Percentiles rank a stretch among this genome's conserved stretches.
phyloP scores from a whole-genome alignment of 495 filamentous ascomycete genomes.

The Rhizodiscina lignyota region DNA sequence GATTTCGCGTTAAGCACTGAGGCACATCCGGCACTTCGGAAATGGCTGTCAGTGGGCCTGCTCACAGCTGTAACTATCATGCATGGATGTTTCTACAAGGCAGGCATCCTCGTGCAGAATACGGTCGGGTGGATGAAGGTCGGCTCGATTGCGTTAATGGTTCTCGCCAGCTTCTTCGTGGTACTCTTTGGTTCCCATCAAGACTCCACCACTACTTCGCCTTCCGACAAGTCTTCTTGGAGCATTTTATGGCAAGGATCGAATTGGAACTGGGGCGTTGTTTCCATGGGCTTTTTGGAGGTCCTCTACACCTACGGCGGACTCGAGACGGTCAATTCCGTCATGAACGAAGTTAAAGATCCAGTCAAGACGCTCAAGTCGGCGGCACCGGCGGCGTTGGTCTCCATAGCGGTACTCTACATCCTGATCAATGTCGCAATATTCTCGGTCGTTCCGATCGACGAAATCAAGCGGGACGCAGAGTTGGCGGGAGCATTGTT shows the following conservation, averaged over 20 bases:
- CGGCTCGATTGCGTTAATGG: conserved; percentile 20
- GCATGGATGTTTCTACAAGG: conserved; percentile 13
- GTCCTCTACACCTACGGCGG: conserved; percentile 58
- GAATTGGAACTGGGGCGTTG: conserved; percentile 34
- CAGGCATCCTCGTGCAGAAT: conserved; percentile 15
- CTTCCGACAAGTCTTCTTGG: not conserved
- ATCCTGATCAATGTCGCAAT: conserved; percentile 45
- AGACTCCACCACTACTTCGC: no score
- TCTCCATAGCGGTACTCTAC: conserved; percentile 45
- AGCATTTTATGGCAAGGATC: conserved; percentile 33
- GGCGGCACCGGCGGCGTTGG: conserved; percentile 41
- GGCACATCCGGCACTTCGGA: conserved; percentile 5
- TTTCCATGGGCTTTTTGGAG: conserved; percentile 53
- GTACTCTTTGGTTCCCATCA: no score
- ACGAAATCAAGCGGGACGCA: conserved; percentile 2
- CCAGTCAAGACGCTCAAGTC: conserved; percentile 49
- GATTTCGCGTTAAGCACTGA: conserved; percentile 14
- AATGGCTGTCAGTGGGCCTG: conserved; percentile 11
- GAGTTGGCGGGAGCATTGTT: conserved; percentile 8
- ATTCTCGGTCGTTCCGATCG: conserved; percentile 7
- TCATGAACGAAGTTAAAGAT: conserved; percentile 58
- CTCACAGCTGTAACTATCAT: conserved; percentile 14
- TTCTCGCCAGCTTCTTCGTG: conserved; percentile 25
- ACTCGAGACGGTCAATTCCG: conserved; percentile 52
- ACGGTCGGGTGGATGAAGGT: conserved; percentile 17